A percentile compares a stretch with the other conserved stretches of the same genome.
These are phyloP conservation scores for Sporisorium scitamineum DNA, from an alignment of 1,284 basidiomycete genomes.

Conservation along the genomic window DNA sequence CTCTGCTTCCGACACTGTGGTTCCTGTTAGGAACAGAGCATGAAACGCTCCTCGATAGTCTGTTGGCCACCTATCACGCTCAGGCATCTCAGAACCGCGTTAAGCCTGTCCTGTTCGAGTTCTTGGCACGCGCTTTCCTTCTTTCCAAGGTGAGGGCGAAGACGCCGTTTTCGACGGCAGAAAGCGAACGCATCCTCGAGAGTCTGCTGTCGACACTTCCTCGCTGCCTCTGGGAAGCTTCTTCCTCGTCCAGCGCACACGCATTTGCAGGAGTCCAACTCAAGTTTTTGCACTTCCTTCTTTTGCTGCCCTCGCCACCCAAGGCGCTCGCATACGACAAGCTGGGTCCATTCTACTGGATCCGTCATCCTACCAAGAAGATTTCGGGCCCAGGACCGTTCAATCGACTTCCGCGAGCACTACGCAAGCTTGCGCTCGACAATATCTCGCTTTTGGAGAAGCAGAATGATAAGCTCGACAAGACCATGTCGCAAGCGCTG, in stretches of 20 bases:
- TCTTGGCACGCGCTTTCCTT: slow-evolving; percentile 43
- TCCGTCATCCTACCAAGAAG: slow-evolving; percentile 39
- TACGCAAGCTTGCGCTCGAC: slow-evolving; percentile 38
- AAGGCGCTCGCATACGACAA: slow-evolving; percentile 16
- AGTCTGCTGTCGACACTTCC: slow-evolving; percentile 33
- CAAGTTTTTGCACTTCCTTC: slow-evolving; percentile 38
- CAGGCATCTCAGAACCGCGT: slow-evolving; percentile 27
- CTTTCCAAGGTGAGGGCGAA: slow-evolving; percentile 22
- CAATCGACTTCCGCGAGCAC: slow-evolving; percentile 14
- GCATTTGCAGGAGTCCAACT: slow-evolving; percentile 30
- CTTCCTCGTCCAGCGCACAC: slow-evolving; percentile 8
- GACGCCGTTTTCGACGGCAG: slow-evolving; percentile 11
- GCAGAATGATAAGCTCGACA: slow-evolving; percentile 28
- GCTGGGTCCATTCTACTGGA: slow-evolving; percentile 45
- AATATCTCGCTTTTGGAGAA: slow-evolving; percentile 16
- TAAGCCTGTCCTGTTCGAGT: slow-evolving; percentile 54
- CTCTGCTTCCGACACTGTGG: slow-evolving; percentile 57
- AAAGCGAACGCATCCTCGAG: slow-evolving; percentile 18
- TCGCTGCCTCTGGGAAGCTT: slow-evolving; percentile 36
- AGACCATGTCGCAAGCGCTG: slow-evolving; percentile 27
- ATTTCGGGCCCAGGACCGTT: slow-evolving; percentile 31
- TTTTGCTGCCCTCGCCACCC: slow-evolving; percentile 29
- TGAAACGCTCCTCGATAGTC: slow-evolving; percentile 34
- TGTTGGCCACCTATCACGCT: slow-evolving; percentile 32
- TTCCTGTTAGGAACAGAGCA: slow-evolving; percentile 44